Evolutionary conservation across 73 alveolate species (phyloP), one percentile per base, ranked within the genome.

Genomic region (Urostyla sp.): DNA sequence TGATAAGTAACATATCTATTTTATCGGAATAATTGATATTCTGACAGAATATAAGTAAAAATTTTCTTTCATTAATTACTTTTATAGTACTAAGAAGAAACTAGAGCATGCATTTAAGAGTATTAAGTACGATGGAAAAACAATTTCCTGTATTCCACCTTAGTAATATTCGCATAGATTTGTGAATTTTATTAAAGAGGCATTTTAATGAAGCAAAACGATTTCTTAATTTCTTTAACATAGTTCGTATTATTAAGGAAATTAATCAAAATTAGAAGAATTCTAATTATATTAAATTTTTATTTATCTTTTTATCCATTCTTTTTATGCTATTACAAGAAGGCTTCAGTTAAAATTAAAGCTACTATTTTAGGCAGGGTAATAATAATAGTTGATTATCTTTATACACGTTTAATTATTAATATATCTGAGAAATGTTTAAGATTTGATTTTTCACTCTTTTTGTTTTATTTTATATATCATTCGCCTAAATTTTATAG

Each of bases 41-140:
- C 83, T 93, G 38, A 96, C 99, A 23, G 87, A 92, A 54, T 95
- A 84, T 79, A 60, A 56, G 72, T 73, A 54, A 59, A 60, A 18
- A n/a, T 1, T 13, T 16, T 51, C 37, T 51, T 67, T 26, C 27
- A 6, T 31, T 32, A 24, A 55, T 55, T 6, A n/a, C 31, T n/a
- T n/a, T n/a, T 38, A 61, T 58, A 89, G 96, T 43, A 67, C 95
- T 0, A 85, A 53, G 61, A 96, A 96, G 95, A 85, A 89, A 60
- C 57, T 90, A n/a, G 99, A 96, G 83, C 96, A 90, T 84, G 55
- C 81, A 34, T 73, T 90, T 46, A 96, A 96, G 79, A 56, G 88
- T 57, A 45, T 91, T 5, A 59, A 87, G 57, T 87, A 88, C 67
- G 95, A 95, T 50, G 91, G 92, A 35, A 67, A 84, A 18, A 31